phyloP scores from a whole-genome alignment of 1,139 yeast genomes.

The Arxiozyma slooffiae region DNA sequence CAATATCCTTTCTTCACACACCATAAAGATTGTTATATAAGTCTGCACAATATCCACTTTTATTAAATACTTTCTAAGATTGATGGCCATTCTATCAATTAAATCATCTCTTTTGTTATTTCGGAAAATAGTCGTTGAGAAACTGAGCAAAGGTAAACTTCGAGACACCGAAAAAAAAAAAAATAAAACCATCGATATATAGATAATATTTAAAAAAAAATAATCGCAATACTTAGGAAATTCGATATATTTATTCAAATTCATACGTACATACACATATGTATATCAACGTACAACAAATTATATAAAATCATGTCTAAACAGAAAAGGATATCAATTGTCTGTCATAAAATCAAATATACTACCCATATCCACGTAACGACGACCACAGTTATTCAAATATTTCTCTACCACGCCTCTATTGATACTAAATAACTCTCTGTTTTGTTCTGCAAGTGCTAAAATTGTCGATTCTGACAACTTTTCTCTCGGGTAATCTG shows the following conservation, averaged over 20 bases:
- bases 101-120: not conserved
- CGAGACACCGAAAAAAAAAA: not conserved
- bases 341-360: slow-evolving; percentile 51
- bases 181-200: no score
- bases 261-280: not conserved
- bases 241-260: not conserved
- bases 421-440: slow-evolving; percentile 48
- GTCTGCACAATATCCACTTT: not conserved
- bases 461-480: slow-evolving; percentile 50
- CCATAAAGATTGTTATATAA: not conserved
- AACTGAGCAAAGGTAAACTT: not conserved
- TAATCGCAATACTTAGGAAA: no score
- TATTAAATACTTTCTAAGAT: not conserved
- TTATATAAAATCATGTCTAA: not conserved
- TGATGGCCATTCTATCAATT: not conserved
- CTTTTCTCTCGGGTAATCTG: slow-evolving; percentile 32
- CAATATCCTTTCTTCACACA: not conserved
- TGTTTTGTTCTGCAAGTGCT: slow-evolving; percentile 74
- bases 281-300: not conserved
- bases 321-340: not conserved
- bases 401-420: slow-evolving; percentile 65
- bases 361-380: slow-evolving; percentile 79
- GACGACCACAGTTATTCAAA: slow-evolving; percentile 73
- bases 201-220: no score
- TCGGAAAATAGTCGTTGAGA: not conserved